Base-by-base conservation (phyloP, 1,284 basidiomycete species). In the Irpex rosettiformis region DNA sequence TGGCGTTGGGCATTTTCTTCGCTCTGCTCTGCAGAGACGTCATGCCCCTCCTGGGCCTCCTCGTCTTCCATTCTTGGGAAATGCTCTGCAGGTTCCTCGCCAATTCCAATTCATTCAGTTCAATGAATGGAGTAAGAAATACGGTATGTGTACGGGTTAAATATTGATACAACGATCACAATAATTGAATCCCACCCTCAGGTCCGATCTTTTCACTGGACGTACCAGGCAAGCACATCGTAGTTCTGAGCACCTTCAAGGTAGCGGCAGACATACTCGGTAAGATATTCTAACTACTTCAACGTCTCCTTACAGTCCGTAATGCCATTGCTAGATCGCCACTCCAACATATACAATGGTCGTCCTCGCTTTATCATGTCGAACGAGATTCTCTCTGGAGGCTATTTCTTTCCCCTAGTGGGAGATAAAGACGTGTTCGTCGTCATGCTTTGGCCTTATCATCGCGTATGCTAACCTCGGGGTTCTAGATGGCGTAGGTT, bases 401-500 rank as follows among this genome's bases (percentile, higher is more conserved):
- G 33, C 33, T 37, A 37, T 37, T 37, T 37, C 33, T 37, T 37
- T 37, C 33, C 33, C 10, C 33, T 37, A 16, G 33, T 37, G 10
- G 33, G 33, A 11, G 33, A 37, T 37, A 37, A 37, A 37, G 33
- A 37, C 16, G 33, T 37, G 33, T 37, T 11, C 3, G 33, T 11
- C 10, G 16, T 37, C 33, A 8, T 16, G 10, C 33, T 37, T 37
- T 16, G 33, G 16, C 33, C n/a, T n/a, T 37, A 37, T 16, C 16
- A 37, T 37, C n/a, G 16, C 16, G 16, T 16, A 24, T 52, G 21
- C 29, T 24, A 10, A 48, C 10, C 10, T 42, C 18, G 24, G 25
- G 11, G 21, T 10, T 42, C 18, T 40, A 61, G 60, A 10, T 61
- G 56, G 60, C 60, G 60, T 27, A 53, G 57, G 22, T 54, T 58